Evolutionary conservation across 2,329 filamentous ascomycete genomes (phyloP), one percentile per base, ranked within the genome.

Genomic region (Fusarium succisae): DNA sequence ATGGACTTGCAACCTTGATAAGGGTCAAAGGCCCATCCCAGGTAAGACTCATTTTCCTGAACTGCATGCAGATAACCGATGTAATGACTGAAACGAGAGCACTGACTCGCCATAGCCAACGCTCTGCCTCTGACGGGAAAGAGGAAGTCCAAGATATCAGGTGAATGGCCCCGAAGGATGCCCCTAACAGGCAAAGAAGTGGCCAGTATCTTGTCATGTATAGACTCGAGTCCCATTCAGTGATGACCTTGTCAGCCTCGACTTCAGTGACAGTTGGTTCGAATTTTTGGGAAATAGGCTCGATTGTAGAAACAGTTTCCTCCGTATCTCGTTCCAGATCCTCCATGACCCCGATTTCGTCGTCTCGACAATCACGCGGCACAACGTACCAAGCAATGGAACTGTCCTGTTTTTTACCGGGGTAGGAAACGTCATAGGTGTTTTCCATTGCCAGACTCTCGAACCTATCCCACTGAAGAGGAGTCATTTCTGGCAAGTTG

Each of bases 121-220:
- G 66, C 45, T 71, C 66, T 38, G 44, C 47, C 17, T 62, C 35
- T 13, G 66, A 58, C 3, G 66, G 62, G 22, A 71, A 72, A n/a
- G 48, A 57, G 10, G 67, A 55, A 26, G 24, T 24, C 69, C 56
- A 72, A 22, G 67, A 72, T 35, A 67, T 32, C 24, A 72, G 45
- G 39, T 63, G 69, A 24, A 72, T 63, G 24, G 56, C 62, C 15
- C 62, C 56, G n/a, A 72, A 70, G 13, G 51, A 67, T 38, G 56
- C 69, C 10, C 66, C 68, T 20, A 72, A 20, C 7, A 71, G 41
- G 37, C 62, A 71, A 12, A 72, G 26, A 20, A 71, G 47, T 20
- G 69, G 67, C 57, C 69, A 71, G n/a, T 66, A 70, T 24, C 62
- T 58, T 17, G 67, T 55, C 69, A 72, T 67, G 14, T 67, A 70